Evolutionary conservation across 345 rosid species (phyloP).

Genomic region (Leavenworthia alabamica): DNA sequence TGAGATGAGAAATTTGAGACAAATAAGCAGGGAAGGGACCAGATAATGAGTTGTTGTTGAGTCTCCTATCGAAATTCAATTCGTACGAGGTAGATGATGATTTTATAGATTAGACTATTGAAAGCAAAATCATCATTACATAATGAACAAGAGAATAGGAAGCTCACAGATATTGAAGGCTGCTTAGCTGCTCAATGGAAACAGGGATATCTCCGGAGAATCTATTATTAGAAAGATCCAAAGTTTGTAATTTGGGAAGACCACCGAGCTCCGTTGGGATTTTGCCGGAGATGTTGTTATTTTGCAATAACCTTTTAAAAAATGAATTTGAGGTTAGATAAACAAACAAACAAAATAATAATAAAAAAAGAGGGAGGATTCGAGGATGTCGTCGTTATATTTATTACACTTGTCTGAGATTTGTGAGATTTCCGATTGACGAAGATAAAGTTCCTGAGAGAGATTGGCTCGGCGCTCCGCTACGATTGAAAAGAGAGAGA

Average conservation of each 20-base stretch:
- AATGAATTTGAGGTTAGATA: background rate
- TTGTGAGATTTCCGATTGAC: slow-evolving; percentile 71
- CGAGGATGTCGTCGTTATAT: slow-evolving; percentile 27
- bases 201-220: slow-evolving; percentile 55
- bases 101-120: background rate
- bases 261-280: slow-evolving; percentile 64
- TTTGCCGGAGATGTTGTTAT: slow-evolving; percentile 71
- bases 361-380: background rate
- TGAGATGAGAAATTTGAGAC: slow-evolving; percentile 64
- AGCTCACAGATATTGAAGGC: slow-evolving; percentile 81
- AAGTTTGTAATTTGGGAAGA: slow-evolving; percentile 66
- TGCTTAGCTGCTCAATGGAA: slow-evolving; percentile 47
- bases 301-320: slow-evolving; percentile 66
- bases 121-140: background rate
- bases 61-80: slow-evolving; percentile 49
- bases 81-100: slow-evolving; percentile 24
- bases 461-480: slow-evolving; percentile 94
- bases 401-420: slow-evolving; percentile 87
- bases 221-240: slow-evolving; percentile 80
- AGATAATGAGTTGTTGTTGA: slow-evolving; percentile 86
- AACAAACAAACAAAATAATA: background rate
- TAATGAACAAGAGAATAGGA: background rate
- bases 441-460: slow-evolving; percentile 66
- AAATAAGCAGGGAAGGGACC: slow-evolving; percentile 76
- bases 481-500: slow-evolving; percentile 19